These are phyloP conservation scores for Synchytrium microbalum DNA, from an alignment of 371 early-diverging fungal genomes.

Conservation along the genomic window DNA sequence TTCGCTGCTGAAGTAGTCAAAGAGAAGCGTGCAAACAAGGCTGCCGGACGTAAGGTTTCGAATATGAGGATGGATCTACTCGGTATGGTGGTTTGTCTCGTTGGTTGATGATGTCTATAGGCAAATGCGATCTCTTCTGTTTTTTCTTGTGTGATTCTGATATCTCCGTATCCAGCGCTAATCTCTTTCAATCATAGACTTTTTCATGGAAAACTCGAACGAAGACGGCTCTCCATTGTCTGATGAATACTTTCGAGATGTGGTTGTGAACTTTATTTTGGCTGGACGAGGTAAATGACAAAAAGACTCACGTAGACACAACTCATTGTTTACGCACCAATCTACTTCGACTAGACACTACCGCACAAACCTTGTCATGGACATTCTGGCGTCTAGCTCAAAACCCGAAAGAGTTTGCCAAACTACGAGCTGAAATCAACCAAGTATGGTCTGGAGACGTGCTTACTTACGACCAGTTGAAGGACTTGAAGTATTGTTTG, in stretches of 20 bases:
- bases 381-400: constrained; percentile 50
- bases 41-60: not conserved
- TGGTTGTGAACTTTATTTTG: constrained; percentile 62
- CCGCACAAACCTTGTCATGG: constrained; percentile 68
- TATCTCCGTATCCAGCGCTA: no score
- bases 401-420: constrained; percentile 44
- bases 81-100: no score
- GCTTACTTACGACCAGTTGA: constrained; percentile 16
- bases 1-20: not conserved
- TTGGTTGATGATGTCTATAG: no score
- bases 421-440: constrained; percentile 50
- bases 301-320: not conserved
- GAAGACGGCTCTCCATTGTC: constrained; percentile 42
- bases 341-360: constrained; percentile 39
- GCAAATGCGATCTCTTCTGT: no score
- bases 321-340: not conserved
- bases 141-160: no score
- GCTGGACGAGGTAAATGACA: constrained; percentile 42
- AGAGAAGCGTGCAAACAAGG: not conserved
- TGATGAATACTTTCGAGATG: constrained; percentile 52
- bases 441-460: not conserved
- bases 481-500: constrained; percentile 15
- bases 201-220: constrained; percentile 51
- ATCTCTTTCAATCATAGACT: not conserved
- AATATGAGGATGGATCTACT: not conserved